Conservation (phyloP, 1,284 basidiomycete species). For the Fistulina hepatica region DNA sequence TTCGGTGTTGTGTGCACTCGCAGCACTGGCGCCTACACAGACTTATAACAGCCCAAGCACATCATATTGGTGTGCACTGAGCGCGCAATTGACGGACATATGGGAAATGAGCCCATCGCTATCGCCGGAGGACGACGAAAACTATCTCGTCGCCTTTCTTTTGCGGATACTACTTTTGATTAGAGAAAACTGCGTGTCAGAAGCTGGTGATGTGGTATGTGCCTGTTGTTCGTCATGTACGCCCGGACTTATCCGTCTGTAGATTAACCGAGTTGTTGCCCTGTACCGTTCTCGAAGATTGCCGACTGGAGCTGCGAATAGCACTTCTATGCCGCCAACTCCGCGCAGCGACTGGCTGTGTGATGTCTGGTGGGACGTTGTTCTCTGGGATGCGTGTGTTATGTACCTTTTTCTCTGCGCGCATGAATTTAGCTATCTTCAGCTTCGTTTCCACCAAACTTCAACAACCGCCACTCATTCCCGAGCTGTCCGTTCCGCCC, state of each 20-base stretch:
- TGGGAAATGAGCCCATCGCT: background rate
- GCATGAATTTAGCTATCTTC: background rate
- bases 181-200: too few species aligned
- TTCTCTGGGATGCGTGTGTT: background rate
- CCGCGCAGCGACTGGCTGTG: background rate
- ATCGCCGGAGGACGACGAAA: background rate
- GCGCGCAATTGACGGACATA: background rate
- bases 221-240: too few species aligned
- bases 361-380: background rate
- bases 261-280: too few species aligned
- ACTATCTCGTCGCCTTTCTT: background rate
- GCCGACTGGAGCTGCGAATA: too few species aligned
- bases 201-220: too few species aligned
- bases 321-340: too few species aligned
- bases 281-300: too few species aligned
- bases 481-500: background rate
- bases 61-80: background rate
- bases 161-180: background rate
- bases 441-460: background rate
- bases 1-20: conserved; percentile 11
- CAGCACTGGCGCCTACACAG: conserved; percentile 2
- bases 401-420: background rate
- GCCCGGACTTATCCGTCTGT: too few species aligned
- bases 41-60: background rate
- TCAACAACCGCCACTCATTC: background rate